Percentiles rank a stretch among this genome's conserved stretches.
Evolutionary conservation across 805 yeast species (phyloP).

Genomic region (Priceomyces carsonii): DNA sequence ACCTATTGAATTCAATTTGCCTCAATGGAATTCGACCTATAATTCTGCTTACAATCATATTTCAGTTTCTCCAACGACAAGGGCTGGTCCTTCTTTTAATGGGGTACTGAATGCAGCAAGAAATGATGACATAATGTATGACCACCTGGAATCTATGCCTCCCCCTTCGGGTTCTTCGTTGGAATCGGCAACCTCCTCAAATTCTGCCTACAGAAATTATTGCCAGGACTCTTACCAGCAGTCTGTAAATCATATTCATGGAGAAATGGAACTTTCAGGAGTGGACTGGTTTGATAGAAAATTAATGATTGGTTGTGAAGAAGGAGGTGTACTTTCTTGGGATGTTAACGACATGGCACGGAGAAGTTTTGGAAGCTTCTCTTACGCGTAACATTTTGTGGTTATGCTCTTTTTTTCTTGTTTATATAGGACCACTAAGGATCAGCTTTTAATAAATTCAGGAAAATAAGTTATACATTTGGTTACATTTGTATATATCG

Average conservation of each 20-base stretch:
- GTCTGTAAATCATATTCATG: conserved; percentile 35
- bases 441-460: not conserved
- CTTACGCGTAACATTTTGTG: conserved; percentile 24
- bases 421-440: not conserved
- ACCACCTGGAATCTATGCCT: not conserved
- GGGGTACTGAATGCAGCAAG: too few species aligned
- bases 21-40: conserved; percentile 18
- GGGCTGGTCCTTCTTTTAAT: conserved; percentile 13
- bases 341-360: conserved; percentile 39
- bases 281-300: conserved; percentile 34
- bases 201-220: conserved; percentile 8
- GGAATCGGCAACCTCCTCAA: conserved; percentile 2
- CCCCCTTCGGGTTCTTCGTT: conserved; percentile 5
- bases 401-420: not conserved
- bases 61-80: conserved; percentile 16
- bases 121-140: not conserved
- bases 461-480: too few species aligned
- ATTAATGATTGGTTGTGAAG: conserved; percentile 41
- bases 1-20: conserved; percentile 20
- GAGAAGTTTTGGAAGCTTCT: conserved; percentile 39
- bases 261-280: conserved; percentile 46
- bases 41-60: conserved; percentile 2
- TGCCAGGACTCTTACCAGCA: conserved; percentile 31
- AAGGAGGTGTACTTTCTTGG: conserved; percentile 42
- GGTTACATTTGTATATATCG: too few species aligned